Base-by-base conservation (phyloP, 1,284 basidiomycete genomes). In the Apiotrichum montevideense region DNA sequence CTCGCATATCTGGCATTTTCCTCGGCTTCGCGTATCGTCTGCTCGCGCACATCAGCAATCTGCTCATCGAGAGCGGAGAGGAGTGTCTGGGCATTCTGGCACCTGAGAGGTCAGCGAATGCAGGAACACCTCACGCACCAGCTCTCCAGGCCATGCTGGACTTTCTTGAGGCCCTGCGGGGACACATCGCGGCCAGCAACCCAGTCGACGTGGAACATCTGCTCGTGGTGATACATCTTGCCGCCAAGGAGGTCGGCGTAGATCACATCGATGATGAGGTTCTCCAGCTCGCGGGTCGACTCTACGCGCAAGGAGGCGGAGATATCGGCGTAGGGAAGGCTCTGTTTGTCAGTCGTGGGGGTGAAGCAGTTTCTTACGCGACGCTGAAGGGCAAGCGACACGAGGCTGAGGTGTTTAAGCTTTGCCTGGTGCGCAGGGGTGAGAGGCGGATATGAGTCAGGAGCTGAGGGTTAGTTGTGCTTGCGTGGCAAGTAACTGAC, bases 221-320 rank as follows among this genome's bases (percentile, higher is more conserved):
- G 82, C 63, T 87, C 82, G 68, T 89, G 88, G 77, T 97, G 93
- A 74, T 97, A 90, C 50, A 98, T 85, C 67, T 90, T 92, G 10
- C 90, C 94, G 46, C 84, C 83, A 42, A 98, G 81, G 48, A 97
- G 80, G 66, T 89, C 87, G 41, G 89, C 84, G 73, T 97, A 98
- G 71, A 97, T 90, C 8, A 87, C 86, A 67, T 97, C 93, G 72
- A 98, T 97, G 72, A 97, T 88, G 62, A 96, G 82, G 73, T 97
- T 93, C 73, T 98, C 95, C 4, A 98, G 83, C 62, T 89, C 87
- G 51, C 90, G 85, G 53, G 90, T 84, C 1, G 82, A 85, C 2
- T 83, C 80, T 71, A 92, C 82, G 47, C 88, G 81, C 15, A 97
- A 82, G 2, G 53, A 42, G 3, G 52, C 32, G 13, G 64, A 41